These are phyloP conservation scores for Fomitopsis serialis DNA, from an alignment of 768 basidiomycete species.

Conservation along the genomic window DNA sequence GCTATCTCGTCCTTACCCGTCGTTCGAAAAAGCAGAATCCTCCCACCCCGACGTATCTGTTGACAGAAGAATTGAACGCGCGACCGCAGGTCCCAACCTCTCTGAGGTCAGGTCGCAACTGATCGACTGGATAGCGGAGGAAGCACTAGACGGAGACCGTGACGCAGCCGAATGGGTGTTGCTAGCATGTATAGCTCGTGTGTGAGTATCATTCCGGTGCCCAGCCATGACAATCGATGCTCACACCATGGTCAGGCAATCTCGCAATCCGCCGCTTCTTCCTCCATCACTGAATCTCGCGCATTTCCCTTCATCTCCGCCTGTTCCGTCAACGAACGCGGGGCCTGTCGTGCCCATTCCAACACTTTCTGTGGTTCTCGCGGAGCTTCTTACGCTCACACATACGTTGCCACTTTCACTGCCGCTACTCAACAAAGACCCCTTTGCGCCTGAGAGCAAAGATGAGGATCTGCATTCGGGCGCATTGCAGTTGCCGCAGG, in stretches of 20 bases:
- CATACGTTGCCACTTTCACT: conserved; percentile 57
- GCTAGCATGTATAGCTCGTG: conserved; percentile 50
- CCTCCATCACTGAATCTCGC: conserved; percentile 64
- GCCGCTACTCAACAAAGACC: conserved; percentile 48
- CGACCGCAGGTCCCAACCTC: conserved; percentile 2
- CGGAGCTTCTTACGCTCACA: conserved; percentile 53
- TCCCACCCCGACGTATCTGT: conserved; percentile 4
- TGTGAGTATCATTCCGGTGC: too few relatives aligned
- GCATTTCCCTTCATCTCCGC: conserved; percentile 46
- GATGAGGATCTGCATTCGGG: conserved; percentile 74
- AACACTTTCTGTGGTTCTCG: conserved; percentile 48
- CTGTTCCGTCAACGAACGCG: conserved; percentile 11
- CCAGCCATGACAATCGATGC: too few relatives aligned
- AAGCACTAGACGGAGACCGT: conserved; percentile 62
- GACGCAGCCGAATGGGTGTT: conserved; percentile 75
- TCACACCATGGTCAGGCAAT: conserved; percentile 43
- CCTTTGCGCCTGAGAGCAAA: conserved; percentile 61
- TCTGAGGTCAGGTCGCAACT: conserved; percentile 45
- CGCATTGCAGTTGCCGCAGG: conserved; percentile 63
- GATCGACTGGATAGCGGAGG: conserved; percentile 67
- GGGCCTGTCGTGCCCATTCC: conserved; percentile 25
- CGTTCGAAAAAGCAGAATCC: conserved; percentile 4
- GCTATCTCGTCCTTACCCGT: conserved; percentile 35
- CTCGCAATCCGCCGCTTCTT: conserved; percentile 58
- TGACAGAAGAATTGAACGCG: background rate